These are phyloP conservation scores for Termitomyces sp. DNA, from an alignment of 768 basidiomycete species.

Conservation along the genomic window DNA sequence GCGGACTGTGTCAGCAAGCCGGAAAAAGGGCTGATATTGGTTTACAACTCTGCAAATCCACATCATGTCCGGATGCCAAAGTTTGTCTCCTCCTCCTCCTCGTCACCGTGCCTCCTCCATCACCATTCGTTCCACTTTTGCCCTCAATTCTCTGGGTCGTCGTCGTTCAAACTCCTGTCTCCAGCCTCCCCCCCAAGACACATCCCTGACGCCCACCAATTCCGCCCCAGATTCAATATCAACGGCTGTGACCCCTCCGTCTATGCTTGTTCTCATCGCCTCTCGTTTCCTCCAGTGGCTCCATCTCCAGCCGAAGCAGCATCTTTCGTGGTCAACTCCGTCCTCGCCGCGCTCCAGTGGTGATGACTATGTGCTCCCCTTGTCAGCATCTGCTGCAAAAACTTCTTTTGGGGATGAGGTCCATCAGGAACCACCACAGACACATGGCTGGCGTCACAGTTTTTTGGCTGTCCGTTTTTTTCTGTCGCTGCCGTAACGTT, in stretches of 20 bases:
- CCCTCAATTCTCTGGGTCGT: constrained; percentile 48
- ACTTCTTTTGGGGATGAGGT: constrained; percentile 38
- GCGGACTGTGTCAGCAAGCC: constrained; percentile 9
- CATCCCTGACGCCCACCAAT: neutral
- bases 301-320: constrained; percentile 37
- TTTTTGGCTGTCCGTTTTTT: constrained; percentile 27
- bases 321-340: constrained; percentile 37
- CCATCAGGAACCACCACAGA: constrained; percentile 24
- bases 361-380: constrained; percentile 47
- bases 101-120: constrained; percentile 59
- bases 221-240: constrained; percentile 12
- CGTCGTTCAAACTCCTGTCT: constrained; percentile 48
- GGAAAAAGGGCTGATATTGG: neutral
- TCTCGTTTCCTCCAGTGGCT: constrained; percentile 50
- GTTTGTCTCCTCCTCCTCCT: constrained; percentile 28
- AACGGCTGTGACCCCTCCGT: constrained; percentile 22
- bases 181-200: constrained; percentile 19
- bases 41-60: constrained; percentile 1
- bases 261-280: constrained; percentile 48
- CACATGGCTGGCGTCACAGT: constrained; percentile 19
- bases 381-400: constrained; percentile 39
- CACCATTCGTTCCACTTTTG: constrained; percentile 46
- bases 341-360: constrained; percentile 37
- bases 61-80: constrained; percentile 17
- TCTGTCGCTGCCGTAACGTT: neutral